Evolutionary conservation across 2,329 filamentous ascomycete genomes (phyloP).

Genomic region (Chaetomiaceae sp.): DNA sequence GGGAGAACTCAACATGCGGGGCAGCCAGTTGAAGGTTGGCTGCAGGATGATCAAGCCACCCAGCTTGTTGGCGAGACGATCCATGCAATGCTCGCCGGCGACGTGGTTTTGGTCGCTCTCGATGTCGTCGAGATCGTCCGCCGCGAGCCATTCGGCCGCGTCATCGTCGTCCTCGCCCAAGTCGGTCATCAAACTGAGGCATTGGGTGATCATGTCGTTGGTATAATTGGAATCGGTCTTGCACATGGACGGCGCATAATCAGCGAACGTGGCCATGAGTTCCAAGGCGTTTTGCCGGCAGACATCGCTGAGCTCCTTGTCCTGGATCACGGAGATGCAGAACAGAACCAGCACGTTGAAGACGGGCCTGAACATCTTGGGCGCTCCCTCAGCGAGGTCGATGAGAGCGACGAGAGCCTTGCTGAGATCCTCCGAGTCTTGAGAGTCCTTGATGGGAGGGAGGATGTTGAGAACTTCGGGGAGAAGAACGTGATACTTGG

Average conservation of each 20-base stretch:
- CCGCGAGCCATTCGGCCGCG: slow-evolving; percentile 85
- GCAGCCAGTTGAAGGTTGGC: slow-evolving; percentile 94
- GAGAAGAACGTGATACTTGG: slow-evolving; percentile 81
- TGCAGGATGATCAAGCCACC: slow-evolving; percentile 89
- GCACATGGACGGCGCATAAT: slow-evolving; percentile 91
- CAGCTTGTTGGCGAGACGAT: slow-evolving; percentile 92
- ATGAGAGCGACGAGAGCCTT: slow-evolving; percentile 88
- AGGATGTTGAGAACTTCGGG: slow-evolving; percentile 92
- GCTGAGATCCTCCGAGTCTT: slow-evolving; percentile 86
- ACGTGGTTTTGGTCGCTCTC: slow-evolving; percentile 98
- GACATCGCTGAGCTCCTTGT: slow-evolving; percentile 88
- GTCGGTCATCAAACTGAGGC: slow-evolving; percentile 95
- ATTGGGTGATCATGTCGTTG: slow-evolving; percentile 96
- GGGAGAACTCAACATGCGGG: slow-evolving; percentile 93
- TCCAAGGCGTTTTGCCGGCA: slow-evolving; percentile 93
- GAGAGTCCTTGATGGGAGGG: slow-evolving; percentile 85
- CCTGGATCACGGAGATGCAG: slow-evolving; percentile 87
- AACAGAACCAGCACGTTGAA: slow-evolving; percentile 92
- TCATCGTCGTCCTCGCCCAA: slow-evolving; percentile 93
- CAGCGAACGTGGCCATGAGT: slow-evolving; percentile 96
- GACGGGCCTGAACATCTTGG: slow-evolving; percentile 95
- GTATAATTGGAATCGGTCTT: slow-evolving; percentile 91
- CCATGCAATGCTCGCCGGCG: slow-evolving; percentile 97
- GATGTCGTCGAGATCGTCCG: slow-evolving; percentile 91
- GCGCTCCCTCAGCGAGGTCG: slow-evolving; percentile 87